A percentile compares a stretch with the other conserved stretches of the same genome.
Conservation (phyloP, 129 eudicot genomes). For the Rutidosis leptorrhynchoides region DNA sequence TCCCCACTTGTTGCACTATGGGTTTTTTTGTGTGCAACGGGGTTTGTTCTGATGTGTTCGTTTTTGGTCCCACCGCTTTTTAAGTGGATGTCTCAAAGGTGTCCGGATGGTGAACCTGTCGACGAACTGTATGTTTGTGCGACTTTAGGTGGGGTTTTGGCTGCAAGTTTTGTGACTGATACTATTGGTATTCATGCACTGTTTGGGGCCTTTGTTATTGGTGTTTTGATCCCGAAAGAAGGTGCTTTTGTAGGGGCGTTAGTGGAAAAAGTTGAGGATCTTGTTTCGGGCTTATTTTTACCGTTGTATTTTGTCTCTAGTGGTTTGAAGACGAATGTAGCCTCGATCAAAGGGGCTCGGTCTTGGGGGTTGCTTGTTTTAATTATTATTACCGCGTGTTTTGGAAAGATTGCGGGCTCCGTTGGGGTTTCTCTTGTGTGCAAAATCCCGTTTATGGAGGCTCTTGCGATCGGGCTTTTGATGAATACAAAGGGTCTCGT, state of each 20-base stretch:
- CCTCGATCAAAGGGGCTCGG: conserved; percentile 62
- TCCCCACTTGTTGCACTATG: conserved; percentile 71
- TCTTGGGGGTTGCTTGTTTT: conserved; percentile 83
- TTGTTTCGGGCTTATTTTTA: conserved; percentile 73
- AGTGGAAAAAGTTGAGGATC: conserved; percentile 91
- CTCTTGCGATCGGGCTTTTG: conserved; percentile 66
- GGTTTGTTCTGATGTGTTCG: conserved; percentile 45
- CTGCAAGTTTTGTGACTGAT: conserved; percentile 78
- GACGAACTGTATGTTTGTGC: conserved; percentile 76
- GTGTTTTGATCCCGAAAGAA: conserved; percentile 82
- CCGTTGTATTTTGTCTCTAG: conserved; percentile 86
- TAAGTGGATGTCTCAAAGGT: conserved; percentile 57
- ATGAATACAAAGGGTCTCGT: conserved; percentile 90
- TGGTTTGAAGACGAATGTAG: conserved; percentile 75
- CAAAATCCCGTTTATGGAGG: conserved; percentile 53
- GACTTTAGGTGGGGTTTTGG: conserved; percentile 67
- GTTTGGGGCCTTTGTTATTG: conserved; percentile 85
- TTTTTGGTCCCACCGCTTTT: conserved; percentile 53
- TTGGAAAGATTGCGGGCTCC: conserved; percentile 82
- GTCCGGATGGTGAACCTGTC: conserved; percentile 75
- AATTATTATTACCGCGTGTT: conserved; percentile 69
- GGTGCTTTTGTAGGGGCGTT: conserved; percentile 74
- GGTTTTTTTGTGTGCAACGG: conserved; percentile 67
- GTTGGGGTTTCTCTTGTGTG: conserved; percentile 47
- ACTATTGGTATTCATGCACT: conserved; percentile 80